Evolutionary conservation across 2,329 filamentous ascomycete species (phyloP).

Genomic region (Erysiphe pulchra): DNA sequence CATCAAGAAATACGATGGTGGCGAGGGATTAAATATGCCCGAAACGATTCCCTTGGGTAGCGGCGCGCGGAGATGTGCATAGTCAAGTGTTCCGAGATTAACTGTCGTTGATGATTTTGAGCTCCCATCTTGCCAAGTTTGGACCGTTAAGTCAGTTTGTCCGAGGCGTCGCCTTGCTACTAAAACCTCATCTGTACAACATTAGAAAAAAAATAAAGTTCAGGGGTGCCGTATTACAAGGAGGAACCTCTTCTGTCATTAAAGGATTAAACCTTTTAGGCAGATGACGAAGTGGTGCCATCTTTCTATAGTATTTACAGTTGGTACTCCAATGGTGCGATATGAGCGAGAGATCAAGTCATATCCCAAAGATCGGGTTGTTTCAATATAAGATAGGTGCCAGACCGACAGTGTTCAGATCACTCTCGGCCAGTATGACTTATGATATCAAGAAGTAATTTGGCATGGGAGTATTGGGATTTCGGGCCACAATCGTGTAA

Average conservation of each 20-base stretch:
- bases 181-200: slow-evolving; percentile 9
- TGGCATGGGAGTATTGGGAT: too few species aligned
- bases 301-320: background rate
- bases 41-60: slow-evolving; percentile 77
- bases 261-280: slow-evolving; percentile 39
- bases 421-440: too few species aligned
- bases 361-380: too few species aligned
- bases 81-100: slow-evolving; percentile 70
- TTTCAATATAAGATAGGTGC: too few species aligned
- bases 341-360: too few species aligned
- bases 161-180: slow-evolving; percentile 68
- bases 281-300: slow-evolving; percentile 16
- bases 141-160: slow-evolving; percentile 72
- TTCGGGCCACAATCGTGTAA: too few species aligned
- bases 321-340: too few species aligned
- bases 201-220: slow-evolving; percentile 4
- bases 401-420: too few species aligned
- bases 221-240: slow-evolving; percentile 24
- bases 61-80: slow-evolving; percentile 80
- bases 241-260: slow-evolving; percentile 35
- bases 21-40: slow-evolving; percentile 67
- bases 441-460: too few species aligned
- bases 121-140: slow-evolving; percentile 46
- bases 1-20: slow-evolving; percentile 94
- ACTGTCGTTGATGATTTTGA: slow-evolving; percentile 46